Evolutionary conservation across 2,329 filamentous ascomycete genomes (phyloP).

Genomic region (Clonostachys solani): DNA sequence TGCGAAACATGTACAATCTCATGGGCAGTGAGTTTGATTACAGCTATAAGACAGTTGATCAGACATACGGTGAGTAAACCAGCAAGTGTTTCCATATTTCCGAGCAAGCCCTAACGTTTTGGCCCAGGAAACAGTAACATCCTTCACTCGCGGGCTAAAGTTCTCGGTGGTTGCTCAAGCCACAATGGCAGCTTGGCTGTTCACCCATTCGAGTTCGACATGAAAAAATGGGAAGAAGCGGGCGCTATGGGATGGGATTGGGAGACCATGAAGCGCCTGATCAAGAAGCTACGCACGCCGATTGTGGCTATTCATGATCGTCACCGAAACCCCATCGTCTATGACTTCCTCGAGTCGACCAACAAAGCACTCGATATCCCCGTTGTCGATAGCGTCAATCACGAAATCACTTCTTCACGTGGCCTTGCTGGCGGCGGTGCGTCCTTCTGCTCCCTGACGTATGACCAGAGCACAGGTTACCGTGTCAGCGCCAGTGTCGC

Average conservation of each 20-base stretch:
- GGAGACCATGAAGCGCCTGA: conserved; percentile 73
- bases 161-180: conserved; percentile 86
- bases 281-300: conserved; percentile 85
- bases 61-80: conserved; percentile 66
- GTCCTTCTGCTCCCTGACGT: conserved; percentile 87
- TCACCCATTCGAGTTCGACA: conserved; percentile 85
- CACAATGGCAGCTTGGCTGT: conserved; percentile 95
- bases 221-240: conserved; percentile 75
- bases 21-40: conserved; percentile 88
- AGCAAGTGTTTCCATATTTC: too few relatives aligned
- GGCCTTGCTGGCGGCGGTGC: conserved; percentile 70
- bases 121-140: conserved; percentile 77
- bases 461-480: conserved; percentile 83
- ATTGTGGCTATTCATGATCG: conserved; percentile 81
- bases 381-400: conserved; percentile 80
- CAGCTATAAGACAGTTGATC: conserved; percentile 84
- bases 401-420: conserved; percentile 71
- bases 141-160: conserved; percentile 87
- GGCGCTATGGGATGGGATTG: conserved; percentile 86
- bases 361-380: conserved; percentile 76
- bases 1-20: conserved; percentile 82
- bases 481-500: conserved; percentile 85
- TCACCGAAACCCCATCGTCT: conserved; percentile 85
- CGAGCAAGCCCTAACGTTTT: too few relatives aligned
- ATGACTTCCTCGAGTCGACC: conserved; percentile 84